Evolutionary conservation across 306 rosid species (phyloP).

Genomic region (Ziziphus jujuba): DNA sequence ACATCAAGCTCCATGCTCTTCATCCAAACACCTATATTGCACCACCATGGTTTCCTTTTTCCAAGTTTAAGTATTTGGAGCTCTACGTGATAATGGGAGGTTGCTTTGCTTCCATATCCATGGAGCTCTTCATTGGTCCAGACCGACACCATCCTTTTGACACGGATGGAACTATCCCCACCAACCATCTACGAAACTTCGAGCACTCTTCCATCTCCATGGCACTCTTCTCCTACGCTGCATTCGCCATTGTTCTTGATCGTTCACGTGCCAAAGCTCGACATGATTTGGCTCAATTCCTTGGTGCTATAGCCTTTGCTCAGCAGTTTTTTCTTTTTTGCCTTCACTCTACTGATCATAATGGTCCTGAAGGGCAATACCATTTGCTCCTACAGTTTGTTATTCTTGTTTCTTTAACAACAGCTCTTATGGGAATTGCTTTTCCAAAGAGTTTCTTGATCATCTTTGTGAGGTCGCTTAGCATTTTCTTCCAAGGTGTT

Average conservation of each 20-base stretch:
- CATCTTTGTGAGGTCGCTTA: slow-evolving; percentile 58
- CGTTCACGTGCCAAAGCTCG: slow-evolving; percentile 6
- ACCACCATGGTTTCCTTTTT: neutral
- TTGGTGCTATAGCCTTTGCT: slow-evolving; percentile 58
- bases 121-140: slow-evolving; percentile 85
- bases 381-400: slow-evolving; percentile 60
- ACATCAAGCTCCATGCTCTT: slow-evolving; percentile 50
- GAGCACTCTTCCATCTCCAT: slow-evolving; percentile 77
- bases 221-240: slow-evolving; percentile 54
- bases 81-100: slow-evolving; percentile 56
- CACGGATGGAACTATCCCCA: slow-evolving; percentile 70
- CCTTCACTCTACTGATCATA: slow-evolving; percentile 78
- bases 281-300: slow-evolving; percentile 43
- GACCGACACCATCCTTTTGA: slow-evolving; percentile 66
- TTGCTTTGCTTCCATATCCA: slow-evolving; percentile 47
- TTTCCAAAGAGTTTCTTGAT: slow-evolving; percentile 47
- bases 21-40: slow-evolving; percentile 37
- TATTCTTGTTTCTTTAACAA: slow-evolving; percentile 36
- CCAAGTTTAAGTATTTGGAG: slow-evolving; percentile 54
- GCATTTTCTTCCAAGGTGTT: slow-evolving; percentile 65
- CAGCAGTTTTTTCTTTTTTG: slow-evolving; percentile 77
- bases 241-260: slow-evolving; percentile 54
- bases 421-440: slow-evolving; percentile 61
- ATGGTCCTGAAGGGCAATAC: slow-evolving; percentile 82
- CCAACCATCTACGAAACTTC: slow-evolving; percentile 81